These are phyloP conservation scores for Boletus eberwhitei DNA, from an alignment of 768 basidiomycete species.

Conservation along the genomic window DNA sequence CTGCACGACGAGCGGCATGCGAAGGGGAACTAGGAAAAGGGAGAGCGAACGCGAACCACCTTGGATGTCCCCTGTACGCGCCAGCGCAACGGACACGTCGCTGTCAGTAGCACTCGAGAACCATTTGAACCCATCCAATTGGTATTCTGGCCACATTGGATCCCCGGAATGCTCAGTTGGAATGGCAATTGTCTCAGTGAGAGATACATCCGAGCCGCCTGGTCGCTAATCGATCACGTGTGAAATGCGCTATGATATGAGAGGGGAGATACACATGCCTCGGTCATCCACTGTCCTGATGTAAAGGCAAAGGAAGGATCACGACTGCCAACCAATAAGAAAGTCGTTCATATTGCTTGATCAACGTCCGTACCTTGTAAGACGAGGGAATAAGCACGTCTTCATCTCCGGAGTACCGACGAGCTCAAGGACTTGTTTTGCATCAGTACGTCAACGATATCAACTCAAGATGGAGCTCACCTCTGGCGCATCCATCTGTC, in stretches of 20 bases:
- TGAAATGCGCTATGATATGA: neutral
- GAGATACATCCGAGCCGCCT: constrained; percentile 73
- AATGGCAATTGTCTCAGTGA: constrained; percentile 63
- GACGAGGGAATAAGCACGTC: constrained; percentile 50
- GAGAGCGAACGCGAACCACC: constrained; percentile 66
- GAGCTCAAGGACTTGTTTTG: constrained; percentile 55
- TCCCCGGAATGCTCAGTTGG: constrained; percentile 32
- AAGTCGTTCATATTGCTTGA: neutral
- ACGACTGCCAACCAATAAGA: constrained; percentile 39
- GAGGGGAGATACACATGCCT: constrained; percentile 36
- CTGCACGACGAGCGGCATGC: constrained; percentile 45
- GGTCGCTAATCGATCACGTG: constrained; percentile 43
- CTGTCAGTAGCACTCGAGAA: constrained; percentile 82
- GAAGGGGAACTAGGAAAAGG: constrained; percentile 69
- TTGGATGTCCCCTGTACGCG: constrained; percentile 57
- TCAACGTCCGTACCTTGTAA: constrained; percentile 48
- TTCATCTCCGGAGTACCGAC: constrained; percentile 59
- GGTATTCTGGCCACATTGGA: constrained; percentile 50
- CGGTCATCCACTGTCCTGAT: constrained; percentile 85
- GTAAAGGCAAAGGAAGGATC: constrained; percentile 62
- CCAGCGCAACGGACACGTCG: constrained; percentile 67
- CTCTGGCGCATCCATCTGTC: constrained; percentile 74
- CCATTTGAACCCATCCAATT: constrained; percentile 74
- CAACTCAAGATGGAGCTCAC: constrained; percentile 24
- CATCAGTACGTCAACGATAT: neutral